Evolutionary conservation across 345 rosid species (phyloP).

Genomic region (Acer saccharum): DNA sequence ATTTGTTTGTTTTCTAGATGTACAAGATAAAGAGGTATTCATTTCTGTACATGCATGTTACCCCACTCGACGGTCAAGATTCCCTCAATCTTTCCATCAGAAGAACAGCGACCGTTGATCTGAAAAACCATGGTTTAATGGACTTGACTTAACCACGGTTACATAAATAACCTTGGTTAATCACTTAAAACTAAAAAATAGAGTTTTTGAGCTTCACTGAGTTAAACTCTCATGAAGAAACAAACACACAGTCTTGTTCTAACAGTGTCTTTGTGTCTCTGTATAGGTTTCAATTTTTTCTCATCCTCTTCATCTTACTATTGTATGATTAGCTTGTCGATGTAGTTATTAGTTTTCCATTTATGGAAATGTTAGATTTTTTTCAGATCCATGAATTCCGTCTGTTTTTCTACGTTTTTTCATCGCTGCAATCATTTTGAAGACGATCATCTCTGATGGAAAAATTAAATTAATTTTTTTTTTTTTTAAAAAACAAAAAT

Average conservation of each 20-base stretch:
- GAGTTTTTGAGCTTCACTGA: constrained; percentile 19
- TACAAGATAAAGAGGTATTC: too few species aligned
- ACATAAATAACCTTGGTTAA: constrained; percentile 11
- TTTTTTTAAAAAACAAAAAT: neutral
- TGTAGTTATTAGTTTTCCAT: constrained; percentile 25
- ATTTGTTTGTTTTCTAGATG: too few species aligned
- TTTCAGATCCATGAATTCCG: constrained; percentile 39
- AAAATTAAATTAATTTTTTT: neutral
- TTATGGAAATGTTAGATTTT: constrained; percentile 30
- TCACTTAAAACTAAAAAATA: neutral
- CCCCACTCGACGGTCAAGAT: constrained; percentile 52
- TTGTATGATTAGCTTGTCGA: constrained; percentile 36
- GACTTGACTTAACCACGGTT: constrained; percentile 35
- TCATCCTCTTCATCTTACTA: constrained; percentile 17
- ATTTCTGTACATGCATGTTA: constrained; percentile 60
- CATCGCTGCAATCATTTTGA: constrained; percentile 30
- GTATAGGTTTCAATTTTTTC: constrained; percentile 19
- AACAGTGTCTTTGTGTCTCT: constrained; percentile 7
- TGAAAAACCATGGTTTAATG: neutral
- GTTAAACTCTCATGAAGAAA: neutral
- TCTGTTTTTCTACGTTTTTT: constrained; percentile 14
- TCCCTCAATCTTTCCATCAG: constrained; percentile 30
- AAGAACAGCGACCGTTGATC: constrained; percentile 41
- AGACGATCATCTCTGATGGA: constrained; percentile 22
- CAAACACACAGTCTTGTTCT: constrained; percentile 2